Percentiles rank a stretch among this genome's conserved stretches.
Evolutionary conservation across 2,329 filamentous ascomycete species (phyloP).

Genomic region (Domatiomyces catenatus): DNA sequence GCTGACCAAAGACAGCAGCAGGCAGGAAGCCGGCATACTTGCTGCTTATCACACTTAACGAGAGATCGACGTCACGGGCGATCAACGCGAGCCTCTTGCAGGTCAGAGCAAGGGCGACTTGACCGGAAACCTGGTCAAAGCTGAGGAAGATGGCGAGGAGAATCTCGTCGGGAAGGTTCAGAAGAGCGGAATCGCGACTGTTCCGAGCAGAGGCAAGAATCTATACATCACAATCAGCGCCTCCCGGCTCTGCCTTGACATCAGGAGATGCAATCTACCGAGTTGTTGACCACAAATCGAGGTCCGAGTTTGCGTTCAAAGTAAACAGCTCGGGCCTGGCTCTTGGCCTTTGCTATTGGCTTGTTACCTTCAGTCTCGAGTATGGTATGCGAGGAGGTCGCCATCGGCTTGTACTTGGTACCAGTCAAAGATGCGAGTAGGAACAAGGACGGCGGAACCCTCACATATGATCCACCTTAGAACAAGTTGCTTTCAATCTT

Average conservation of each 20-base stretch:
- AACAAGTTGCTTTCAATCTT: background rate
- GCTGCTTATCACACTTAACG: slow-evolving; percentile 9
- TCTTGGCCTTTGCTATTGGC: slow-evolving; percentile 4
- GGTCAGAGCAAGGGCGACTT: slow-evolving; percentile 15
- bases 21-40: slow-evolving; percentile 17
- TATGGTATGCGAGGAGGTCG: background rate
- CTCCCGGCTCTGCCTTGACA: slow-evolving; percentile 1
- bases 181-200: slow-evolving; percentile 5
- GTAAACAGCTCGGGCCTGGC: slow-evolving; percentile 10
- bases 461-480: too few species aligned
- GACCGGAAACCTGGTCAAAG: slow-evolving; percentile 12
- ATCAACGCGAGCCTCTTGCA: slow-evolving; percentile 15
- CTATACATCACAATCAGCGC: slow-evolving; percentile 1
- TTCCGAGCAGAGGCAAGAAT: background rate
- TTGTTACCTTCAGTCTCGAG: background rate
- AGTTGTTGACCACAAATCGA: slow-evolving; percentile 8
- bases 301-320: slow-evolving; percentile 13
- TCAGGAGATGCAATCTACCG: slow-evolving; percentile 6
- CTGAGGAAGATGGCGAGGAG: slow-evolving; percentile 12
- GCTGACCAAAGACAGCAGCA: slow-evolving; percentile 7
- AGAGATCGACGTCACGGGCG: slow-evolving; percentile 9
- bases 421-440: background rate
- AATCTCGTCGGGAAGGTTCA: slow-evolving; percentile 15
- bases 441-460: too few species aligned
- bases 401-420: background rate